Base-by-base conservation (phyloP, 2,329 filamentous ascomycete genomes). In the Elsinoe australis region DNA sequence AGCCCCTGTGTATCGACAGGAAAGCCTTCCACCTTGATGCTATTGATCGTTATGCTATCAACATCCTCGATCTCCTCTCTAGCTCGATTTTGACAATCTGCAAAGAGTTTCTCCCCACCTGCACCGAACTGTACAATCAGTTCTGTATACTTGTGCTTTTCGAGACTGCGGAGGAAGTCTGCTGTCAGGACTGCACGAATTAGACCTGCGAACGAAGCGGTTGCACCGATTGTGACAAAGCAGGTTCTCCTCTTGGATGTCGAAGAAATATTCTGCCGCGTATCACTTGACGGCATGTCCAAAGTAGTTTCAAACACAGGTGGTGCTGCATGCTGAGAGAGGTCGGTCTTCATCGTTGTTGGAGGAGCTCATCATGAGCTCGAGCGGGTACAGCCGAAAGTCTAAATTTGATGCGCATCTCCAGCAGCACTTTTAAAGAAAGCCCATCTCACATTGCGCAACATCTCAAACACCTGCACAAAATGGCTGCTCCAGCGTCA, bases 161-260 rank as follows among this genome's bases (percentile, higher is more conserved):
- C 60, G 9, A 96, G 74, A 4, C 74, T 71, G 4, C 69, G 56
- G 52, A 94, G 71, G 60, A 92, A 89, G 0, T 64, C 57, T 0
- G 74, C 67, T 14, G 73, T 68, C 4, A 94, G 69, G 8, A 83
- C 76, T 24, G 82, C 77, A 34, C 74, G 67, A 49, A 95, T 75
- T 2, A 98, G 76, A 5, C 73, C 66, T 46, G 75, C 72, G 66
- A 98, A 98, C 15, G 83, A 78, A 12, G 89, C 88, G 0, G 90
- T 98, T 4, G 92, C 90, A 49, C 92, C 92, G 22, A 95, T 84
- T 0, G 92, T 96, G 49, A 95, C 83, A 55, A 98, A 85, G 62
- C 86, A 92, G 10, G 45, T 48, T 22, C 33, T 12, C 28, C 34
- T 17, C 10, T 14, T 26, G 4, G 26, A 14, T 7, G 7, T 5